Evolutionary conservation across 805 yeast genomes (phyloP), one percentile per base, ranked within the genome.

Genomic region (Candida silvicultrix): DNA sequence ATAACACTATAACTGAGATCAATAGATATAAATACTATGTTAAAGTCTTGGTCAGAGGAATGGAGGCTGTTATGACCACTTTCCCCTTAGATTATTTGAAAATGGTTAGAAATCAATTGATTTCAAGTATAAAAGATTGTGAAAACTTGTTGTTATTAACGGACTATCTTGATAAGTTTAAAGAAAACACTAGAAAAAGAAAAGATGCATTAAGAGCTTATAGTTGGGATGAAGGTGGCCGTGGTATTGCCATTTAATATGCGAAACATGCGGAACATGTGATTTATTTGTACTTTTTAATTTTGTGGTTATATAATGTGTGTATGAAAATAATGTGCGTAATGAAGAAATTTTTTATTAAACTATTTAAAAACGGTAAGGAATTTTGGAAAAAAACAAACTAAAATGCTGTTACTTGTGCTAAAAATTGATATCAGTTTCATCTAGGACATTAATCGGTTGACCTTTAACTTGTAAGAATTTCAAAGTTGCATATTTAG

Each of bases 191-290:
- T 4, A 42, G 47, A 21, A 57, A 60, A 39, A 55, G 66, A 23
- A 55, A 50, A 34, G 64, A 64, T 10, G 58, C 65, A 10, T 44
- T 68, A 16, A 57, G 56, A 16, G 57, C 67, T 25, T 67, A 66
- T 52, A 58, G 67, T 46, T 67, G 71, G 72, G 51, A 55, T 20
- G 50, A 55, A 12, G 63, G 63, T n/a, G 71, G 72, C 2, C 56
- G 59, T 38, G 71, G 71, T 5, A 48, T 68, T 28, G 71, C 69
- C 5, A 58, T 65, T 6, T 61, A 15, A 31, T 31, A 4, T 15
- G 18, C 35, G 9, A 6, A 23, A 6, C 25, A 23, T 23, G n/a
- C n/a, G n/a, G n/a, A n/a, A n/a, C n/a, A n/a, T n/a, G n/a, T n/a
- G n/a, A n/a, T n/a, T n/a, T n/a, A n/a, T n/a, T n/a, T n/a, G n/a